Evolutionary conservation across 2,329 filamentous ascomycete genomes (phyloP).

Genomic region (Pestalotiopsis sp.): DNA sequence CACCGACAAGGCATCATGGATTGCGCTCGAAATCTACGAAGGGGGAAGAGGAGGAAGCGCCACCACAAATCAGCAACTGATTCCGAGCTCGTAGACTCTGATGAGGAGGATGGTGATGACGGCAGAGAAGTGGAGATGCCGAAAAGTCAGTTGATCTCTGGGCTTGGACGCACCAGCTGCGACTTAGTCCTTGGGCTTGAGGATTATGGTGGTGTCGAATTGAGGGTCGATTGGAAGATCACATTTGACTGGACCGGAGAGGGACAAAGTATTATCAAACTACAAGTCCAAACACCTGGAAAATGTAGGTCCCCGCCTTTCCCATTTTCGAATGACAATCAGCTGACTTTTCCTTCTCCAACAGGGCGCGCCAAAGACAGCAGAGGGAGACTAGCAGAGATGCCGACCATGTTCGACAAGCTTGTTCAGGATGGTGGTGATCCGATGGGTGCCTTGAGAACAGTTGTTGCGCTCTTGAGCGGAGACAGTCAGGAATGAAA

Average conservation of each 20-base stretch:
- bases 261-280: conserved; percentile 59
- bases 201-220: conserved; percentile 24
- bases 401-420: conserved; percentile 63
- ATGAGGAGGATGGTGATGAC: conserved; percentile 20
- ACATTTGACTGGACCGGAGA: conserved; percentile 75
- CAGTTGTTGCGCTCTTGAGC: conserved; percentile 61
- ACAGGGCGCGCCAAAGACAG: conserved; percentile 64
- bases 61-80: conserved; percentile 18
- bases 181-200: conserved; percentile 43
- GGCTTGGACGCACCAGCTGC: conserved; percentile 54
- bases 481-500: conserved; percentile 35
- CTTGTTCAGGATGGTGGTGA: conserved; percentile 59
- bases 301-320: conserved; percentile 57
- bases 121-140: conserved; percentile 23
- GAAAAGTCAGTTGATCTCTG: conserved; percentile 52
- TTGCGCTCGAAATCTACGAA: conserved; percentile 34
- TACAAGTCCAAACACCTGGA: conserved; percentile 58
- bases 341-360: not conserved
- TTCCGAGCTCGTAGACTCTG: conserved; percentile 21
- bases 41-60: conserved; percentile 19
- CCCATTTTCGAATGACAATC: not conserved
- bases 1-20: conserved; percentile 33
- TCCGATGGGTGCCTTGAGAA: conserved; percentile 58
- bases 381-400: conserved; percentile 55
- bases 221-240: conserved; percentile 65